These are phyloP conservation scores for Naganishia albida DNA, from an alignment of 1,284 basidiomycete genomes.

Conservation along the genomic window DNA sequence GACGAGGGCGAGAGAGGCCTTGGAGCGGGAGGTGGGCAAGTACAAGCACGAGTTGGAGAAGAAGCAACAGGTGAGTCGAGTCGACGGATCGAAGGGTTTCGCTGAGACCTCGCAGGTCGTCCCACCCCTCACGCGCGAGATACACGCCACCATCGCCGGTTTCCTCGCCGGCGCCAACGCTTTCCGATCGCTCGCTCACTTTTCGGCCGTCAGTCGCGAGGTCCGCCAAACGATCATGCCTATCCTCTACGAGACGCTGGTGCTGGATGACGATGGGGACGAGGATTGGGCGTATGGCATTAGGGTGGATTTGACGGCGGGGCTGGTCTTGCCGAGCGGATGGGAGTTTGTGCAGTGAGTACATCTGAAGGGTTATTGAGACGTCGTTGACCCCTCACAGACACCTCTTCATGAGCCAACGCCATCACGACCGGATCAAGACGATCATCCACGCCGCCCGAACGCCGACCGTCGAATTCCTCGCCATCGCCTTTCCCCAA, in stretches of 20 bases:
- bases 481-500: conserved; percentile 13
- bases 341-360: conserved; percentile 10
- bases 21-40: neutral
- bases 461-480: neutral
- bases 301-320: neutral
- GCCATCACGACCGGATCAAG: conserved; percentile 16
- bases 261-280: conserved; percentile 12
- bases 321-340: conserved; percentile 6
- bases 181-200: conserved; percentile 8
- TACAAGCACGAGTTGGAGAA: conserved; percentile 12
- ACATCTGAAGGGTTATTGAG: neutral
- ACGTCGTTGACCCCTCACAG: neutral
- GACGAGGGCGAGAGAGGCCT: neutral
- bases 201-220: neutral
- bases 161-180: conserved; percentile 3
- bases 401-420: conserved; percentile 11
- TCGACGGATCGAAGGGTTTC: conserved; percentile 9
- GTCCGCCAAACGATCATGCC: conserved; percentile 2
- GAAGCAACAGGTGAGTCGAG: conserved; percentile 23
- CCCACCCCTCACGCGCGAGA: conserved; percentile 1
- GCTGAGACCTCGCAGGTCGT: neutral
- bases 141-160: conserved; percentile 2
- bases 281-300: conserved; percentile 13
- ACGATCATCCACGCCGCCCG: neutral
- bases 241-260: conserved; percentile 13